These are phyloP conservation scores for Leccinum imitatum DNA, from an alignment of 768 basidiomycete species.

Conservation along the genomic window DNA sequence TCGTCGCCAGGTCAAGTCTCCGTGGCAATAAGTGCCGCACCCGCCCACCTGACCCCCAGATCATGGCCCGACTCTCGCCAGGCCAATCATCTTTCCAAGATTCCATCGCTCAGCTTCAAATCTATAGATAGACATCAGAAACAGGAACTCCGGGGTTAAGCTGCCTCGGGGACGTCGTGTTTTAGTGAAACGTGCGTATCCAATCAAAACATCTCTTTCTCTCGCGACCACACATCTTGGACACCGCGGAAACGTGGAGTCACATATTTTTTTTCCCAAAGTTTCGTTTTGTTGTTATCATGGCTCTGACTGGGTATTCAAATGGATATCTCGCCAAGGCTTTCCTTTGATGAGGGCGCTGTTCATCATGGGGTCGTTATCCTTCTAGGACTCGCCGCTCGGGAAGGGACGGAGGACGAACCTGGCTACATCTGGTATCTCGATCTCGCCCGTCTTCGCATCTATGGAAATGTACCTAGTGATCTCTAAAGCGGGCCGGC, in stretches of 20 bases:
- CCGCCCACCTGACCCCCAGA: slow-evolving; percentile 16
- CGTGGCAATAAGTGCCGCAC: slow-evolving; percentile 10
- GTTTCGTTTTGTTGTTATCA: slow-evolving; percentile 9
- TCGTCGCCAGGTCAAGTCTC: slow-evolving; percentile 18
- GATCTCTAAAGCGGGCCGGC: slow-evolving; percentile 66
- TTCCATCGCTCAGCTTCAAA: slow-evolving; percentile 16
- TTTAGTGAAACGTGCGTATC: slow-evolving; percentile 24
- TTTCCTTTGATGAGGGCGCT: slow-evolving; percentile 36
- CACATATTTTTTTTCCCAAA: slow-evolving; percentile 7
- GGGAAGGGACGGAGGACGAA: slow-evolving; percentile 28
- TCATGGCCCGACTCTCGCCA: slow-evolving; percentile 7
- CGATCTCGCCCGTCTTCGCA: slow-evolving; percentile 46
- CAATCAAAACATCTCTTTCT: slow-evolving; percentile 13
- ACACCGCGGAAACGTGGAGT: slow-evolving; percentile 25
- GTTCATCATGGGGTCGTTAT: slow-evolving; percentile 12
- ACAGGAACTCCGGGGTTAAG: slow-evolving; percentile 27
- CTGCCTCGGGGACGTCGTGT: slow-evolving; percentile 22
- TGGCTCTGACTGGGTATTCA: slow-evolving; percentile 19
- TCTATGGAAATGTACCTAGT: slow-evolving; percentile 56
- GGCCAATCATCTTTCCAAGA: slow-evolving; percentile 19
- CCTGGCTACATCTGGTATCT: slow-evolving; percentile 46
- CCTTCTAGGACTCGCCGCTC: slow-evolving; percentile 3
- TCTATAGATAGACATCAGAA: slow-evolving; percentile 32
- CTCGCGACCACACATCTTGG: slow-evolving; percentile 7
- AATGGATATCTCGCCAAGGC: slow-evolving; percentile 33